Conservation (phyloP, 352 stramenopile genomes). For the Phytopythium kandeliae region DNA sequence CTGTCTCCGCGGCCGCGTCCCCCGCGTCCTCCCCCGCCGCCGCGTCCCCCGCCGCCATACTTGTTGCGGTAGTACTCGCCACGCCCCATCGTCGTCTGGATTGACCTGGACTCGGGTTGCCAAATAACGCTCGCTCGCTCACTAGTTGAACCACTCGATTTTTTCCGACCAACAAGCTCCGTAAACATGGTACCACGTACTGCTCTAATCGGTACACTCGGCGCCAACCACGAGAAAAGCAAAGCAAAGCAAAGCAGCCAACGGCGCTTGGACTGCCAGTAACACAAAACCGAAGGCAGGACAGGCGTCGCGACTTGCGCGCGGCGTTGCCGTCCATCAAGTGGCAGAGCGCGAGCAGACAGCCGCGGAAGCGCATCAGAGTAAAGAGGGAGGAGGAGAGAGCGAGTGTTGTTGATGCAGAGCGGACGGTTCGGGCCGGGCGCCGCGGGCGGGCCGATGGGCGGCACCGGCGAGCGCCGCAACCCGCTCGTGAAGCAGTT, state of each 20-base stretch:
- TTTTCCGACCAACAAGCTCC: neutral
- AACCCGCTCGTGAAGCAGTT: conserved; percentile 89
- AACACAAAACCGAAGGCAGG: conserved; percentile 1
- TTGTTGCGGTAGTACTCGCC: conserved; percentile 90
- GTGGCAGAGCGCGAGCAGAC: too few species aligned
- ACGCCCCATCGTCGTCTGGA: conserved; percentile 76
- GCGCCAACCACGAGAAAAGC: conserved; percentile 3
- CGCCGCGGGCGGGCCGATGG: conserved; percentile 9
- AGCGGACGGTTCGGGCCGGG: conserved; percentile 18
- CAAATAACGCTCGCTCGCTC: too few species aligned
- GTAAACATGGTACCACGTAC: neutral
- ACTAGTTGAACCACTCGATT: too few species aligned
- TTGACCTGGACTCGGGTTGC: too few species aligned
- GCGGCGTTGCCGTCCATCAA: too few species aligned
- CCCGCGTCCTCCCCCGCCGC: conserved; percentile 18
- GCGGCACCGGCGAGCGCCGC: conserved; percentile 46
- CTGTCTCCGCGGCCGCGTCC: conserved; percentile 14
- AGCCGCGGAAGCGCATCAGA: too few species aligned
- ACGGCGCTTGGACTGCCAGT: neutral
- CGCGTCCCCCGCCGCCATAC: conserved; percentile 57
- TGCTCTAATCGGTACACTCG: neutral
- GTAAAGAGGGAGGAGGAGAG: neutral
- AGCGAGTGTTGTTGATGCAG: conserved; percentile 19
- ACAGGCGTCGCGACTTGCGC: too few species aligned
- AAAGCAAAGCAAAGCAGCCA: neutral